phyloP scores from a whole-genome alignment of 2,329 filamentous ascomycete species.

The Cladosporium sp. region DNA sequence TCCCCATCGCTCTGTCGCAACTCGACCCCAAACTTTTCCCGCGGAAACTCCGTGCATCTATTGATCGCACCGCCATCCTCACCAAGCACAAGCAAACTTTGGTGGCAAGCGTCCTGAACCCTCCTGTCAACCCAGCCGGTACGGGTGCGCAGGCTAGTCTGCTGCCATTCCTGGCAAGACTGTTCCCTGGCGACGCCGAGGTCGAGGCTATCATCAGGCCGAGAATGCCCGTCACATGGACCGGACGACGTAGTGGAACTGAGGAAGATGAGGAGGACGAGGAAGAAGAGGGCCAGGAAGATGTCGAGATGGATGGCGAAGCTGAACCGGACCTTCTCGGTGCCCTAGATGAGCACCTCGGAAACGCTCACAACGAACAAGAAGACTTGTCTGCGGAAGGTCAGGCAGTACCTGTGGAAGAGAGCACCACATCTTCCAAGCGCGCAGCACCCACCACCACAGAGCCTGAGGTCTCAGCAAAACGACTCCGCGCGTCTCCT shows the following conservation, averaged over 20 bases:
- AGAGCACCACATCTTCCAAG: background rate
- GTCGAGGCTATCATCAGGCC: constrained; percentile 65
- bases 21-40: constrained; percentile 62
- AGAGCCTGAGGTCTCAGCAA: constrained; percentile 11
- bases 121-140: constrained; percentile 39
- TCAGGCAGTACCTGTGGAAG: background rate
- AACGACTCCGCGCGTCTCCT: constrained; percentile 20
- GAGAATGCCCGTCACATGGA: constrained; percentile 39
- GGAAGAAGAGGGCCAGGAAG: constrained; percentile 9
- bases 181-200: constrained; percentile 55
- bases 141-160: constrained; percentile 57
- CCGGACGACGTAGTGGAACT: constrained; percentile 6
- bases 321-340: constrained; percentile 3
- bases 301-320: constrained; percentile 2
- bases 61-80: constrained; percentile 77
- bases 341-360: constrained; percentile 7
- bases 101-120: constrained; percentile 75
- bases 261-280: constrained; percentile 16
- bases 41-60: constrained; percentile 63
- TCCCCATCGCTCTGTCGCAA: constrained; percentile 51
- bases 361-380: background rate
- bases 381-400: background rate
- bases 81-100: constrained; percentile 64
- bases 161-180: constrained; percentile 67
- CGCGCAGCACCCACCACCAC: constrained; percentile 10